Evolutionary conservation across 192 early-diverging fungal genomes (phyloP), one percentile per base, ranked within the genome.

Genomic region (Pilobolus umbonatus): DNA sequence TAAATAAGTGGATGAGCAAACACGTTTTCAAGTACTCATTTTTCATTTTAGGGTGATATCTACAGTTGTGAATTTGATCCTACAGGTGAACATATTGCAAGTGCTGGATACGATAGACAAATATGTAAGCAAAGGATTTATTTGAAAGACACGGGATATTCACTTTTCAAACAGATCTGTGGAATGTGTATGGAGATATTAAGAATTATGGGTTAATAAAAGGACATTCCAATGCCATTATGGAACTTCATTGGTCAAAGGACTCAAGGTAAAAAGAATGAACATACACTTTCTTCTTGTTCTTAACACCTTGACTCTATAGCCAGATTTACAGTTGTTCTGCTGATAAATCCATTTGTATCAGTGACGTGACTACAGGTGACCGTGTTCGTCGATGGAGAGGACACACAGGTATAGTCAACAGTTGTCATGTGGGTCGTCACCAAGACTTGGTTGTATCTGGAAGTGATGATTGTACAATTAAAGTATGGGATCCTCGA

Each of bases 141-240:
- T 48, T 22, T n/a, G 24, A 8, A 21, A 10, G 11, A 29, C 11
- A 21, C 5, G 2, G 5, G 2, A 9, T n/a, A 19, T 35, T 22
- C 26, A 38, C n/a, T n/a, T n/a, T n/a, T n/a, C n/a, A 47, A 36
- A 39, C 69, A 88, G 83, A 93, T 57, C 68, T 99, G 36, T 99
- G 96, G 96, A 88, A 92, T 55, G 90, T 90, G 12, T 89, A 90
- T 64, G 90, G 94, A 5, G 94, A 95, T 49, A 91, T 91, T 65
- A 54, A 72, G 46, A 99, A 99, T 72, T 95, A 91, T 63, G 87
- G 85, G 5, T 70, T 89, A 15, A 74, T 99, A 53, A 86, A 89
- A 53, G 94, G 93, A 15, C 95, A 99, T 64, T 80, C 77, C 48
- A 87, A 90, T 34, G 74, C 90, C 2, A 75, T 99, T 17, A 57